A percentile compares a stretch with the other conserved stretches of the same genome.
Conservation (phyloP, 1,284 basidiomycete genomes). For the Cutaneotrichosporon cutaneum region DNA sequence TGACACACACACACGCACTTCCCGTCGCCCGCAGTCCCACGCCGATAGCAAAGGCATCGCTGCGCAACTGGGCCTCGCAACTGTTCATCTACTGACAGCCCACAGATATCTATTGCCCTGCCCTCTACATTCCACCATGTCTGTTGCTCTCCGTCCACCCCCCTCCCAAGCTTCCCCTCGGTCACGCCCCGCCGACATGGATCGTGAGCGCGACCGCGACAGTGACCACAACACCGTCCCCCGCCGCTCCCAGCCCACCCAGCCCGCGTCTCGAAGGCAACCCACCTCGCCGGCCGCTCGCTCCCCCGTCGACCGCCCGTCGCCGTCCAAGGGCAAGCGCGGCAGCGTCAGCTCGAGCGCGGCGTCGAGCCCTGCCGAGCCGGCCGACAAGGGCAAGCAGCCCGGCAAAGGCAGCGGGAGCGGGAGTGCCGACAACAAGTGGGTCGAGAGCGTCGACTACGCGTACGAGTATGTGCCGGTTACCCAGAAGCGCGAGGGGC, state of each 20-base stretch:
- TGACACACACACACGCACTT: neutral
- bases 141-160: conserved; percentile 5
- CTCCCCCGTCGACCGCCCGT: neutral
- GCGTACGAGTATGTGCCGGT: conserved; percentile 51
- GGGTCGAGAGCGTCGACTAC: conserved; percentile 40
- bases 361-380: neutral
- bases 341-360: conserved; percentile 1
- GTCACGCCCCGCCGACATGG: conserved; percentile 7
- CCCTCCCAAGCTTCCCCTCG: neutral
- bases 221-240: neutral
- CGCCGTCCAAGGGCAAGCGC: neutral
- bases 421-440: conserved; percentile 19
- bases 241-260: conserved; percentile 13
- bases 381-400: conserved; percentile 1
- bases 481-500: conserved; percentile 29
- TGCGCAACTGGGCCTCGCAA: neutral
- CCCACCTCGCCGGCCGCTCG: conserved; percentile 2
- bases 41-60: neutral
- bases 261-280: conserved; percentile 7
- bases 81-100: neutral
- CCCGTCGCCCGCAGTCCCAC: neutral
- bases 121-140: conserved; percentile 6
- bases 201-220: conserved; percentile 11
- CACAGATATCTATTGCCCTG: neutral
- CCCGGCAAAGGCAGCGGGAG: neutral